Conservation (phyloP, 345 rosid genomes). For the Orychophragmus violaceus region DNA sequence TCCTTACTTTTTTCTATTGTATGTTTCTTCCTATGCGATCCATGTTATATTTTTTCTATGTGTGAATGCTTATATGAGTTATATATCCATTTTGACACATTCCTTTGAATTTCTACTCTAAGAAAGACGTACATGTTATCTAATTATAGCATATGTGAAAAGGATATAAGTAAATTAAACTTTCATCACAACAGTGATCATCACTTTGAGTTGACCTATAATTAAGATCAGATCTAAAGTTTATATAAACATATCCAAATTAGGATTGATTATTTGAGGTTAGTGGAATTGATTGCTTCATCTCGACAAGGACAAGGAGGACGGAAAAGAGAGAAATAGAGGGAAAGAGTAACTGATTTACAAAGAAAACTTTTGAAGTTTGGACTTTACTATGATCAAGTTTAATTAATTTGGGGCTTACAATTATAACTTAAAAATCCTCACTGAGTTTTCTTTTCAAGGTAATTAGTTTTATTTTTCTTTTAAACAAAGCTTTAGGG, state of each 20-base stretch:
- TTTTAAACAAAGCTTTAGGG: not conserved
- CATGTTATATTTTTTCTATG: conserved; percentile 6
- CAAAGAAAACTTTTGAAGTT: not conserved
- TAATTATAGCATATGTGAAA: conserved; percentile 4
- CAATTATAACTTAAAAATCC: not conserved
- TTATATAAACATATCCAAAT: not conserved
- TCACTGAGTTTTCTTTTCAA: not conserved
- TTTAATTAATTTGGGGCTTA: not conserved
- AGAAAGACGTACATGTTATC: conserved; percentile 1
- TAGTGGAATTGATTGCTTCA: not conserved
- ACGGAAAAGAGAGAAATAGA: not conserved
- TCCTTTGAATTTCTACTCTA: conserved; percentile 5
- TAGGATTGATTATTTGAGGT: conserved; percentile 10
- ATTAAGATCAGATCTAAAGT: conserved; percentile 17
- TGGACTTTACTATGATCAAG: not conserved
- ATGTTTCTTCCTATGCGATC: not conserved
- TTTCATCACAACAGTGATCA: not conserved
- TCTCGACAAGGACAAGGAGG: not conserved
- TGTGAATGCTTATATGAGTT: not conserved
- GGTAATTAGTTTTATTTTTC: not conserved
- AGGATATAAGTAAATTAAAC: not conserved
- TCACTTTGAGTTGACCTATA: conserved; percentile 20
- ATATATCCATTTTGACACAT: not conserved
- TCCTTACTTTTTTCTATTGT: not conserved
- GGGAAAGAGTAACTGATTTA: not conserved